Evolutionary conservation across 1,284 basidiomycete genomes (phyloP).

Genomic region (Exobasidium rhododendri): DNA sequence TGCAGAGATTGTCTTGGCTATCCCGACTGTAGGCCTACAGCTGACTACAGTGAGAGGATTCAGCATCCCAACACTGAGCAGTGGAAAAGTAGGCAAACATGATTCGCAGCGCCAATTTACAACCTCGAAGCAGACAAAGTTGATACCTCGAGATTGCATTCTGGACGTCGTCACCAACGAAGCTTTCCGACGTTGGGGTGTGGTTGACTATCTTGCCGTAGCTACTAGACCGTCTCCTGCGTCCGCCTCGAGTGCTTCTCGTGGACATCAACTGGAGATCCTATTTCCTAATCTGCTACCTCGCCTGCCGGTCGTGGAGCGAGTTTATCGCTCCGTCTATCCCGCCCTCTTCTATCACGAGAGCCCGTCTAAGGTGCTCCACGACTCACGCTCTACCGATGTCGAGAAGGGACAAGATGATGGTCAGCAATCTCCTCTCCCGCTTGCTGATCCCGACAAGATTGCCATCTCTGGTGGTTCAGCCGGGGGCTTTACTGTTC

Average conservation of each 20-base stretch:
- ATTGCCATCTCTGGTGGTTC: slow-evolving; percentile 17
- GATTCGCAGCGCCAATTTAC: background rate
- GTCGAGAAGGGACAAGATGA: background rate
- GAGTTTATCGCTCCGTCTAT: slow-evolving; percentile 23
- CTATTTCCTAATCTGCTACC: slow-evolving; percentile 32
- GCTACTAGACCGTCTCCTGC: slow-evolving; percentile 12
- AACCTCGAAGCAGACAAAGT: background rate
- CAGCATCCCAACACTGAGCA: slow-evolving; percentile 4
- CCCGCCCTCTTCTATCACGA: slow-evolving; percentile 19
- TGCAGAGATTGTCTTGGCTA: slow-evolving; percentile 23
- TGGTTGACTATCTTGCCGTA: slow-evolving; percentile 40
- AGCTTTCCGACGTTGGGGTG: slow-evolving; percentile 29
- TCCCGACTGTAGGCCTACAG: slow-evolving; percentile 41
- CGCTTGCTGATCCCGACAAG: slow-evolving; percentile 12
- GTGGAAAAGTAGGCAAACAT: background rate
- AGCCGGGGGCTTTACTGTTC: slow-evolving; percentile 18
- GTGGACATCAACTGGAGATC: slow-evolving; percentile 17
- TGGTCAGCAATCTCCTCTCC: background rate
- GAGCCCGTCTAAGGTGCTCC: background rate
- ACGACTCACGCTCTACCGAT: background rate
- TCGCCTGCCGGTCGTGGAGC: slow-evolving; percentile 18
- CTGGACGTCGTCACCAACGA: slow-evolving; percentile 41
- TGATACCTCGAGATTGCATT: slow-evolving; percentile 40
- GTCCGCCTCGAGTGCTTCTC: background rate
- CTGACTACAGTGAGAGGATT: slow-evolving; percentile 32